phyloP scores from a whole-genome alignment of 371 early-diverging fungal genomes.

The Mortierella sp. region DNA sequence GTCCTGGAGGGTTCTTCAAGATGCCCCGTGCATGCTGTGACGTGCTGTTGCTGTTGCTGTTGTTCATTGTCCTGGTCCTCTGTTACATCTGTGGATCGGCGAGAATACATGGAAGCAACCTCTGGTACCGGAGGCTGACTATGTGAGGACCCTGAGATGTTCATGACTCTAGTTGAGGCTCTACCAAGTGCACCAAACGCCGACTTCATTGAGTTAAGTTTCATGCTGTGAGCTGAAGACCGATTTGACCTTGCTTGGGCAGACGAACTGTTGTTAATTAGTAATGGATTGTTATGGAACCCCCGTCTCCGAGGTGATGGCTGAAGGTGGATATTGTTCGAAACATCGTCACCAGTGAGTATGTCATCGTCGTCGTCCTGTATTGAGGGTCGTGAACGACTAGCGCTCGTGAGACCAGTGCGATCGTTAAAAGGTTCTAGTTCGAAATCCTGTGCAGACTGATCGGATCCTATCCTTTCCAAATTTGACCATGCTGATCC shows the following conservation, averaged over 20 bases:
- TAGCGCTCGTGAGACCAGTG: slow-evolving; percentile 29
- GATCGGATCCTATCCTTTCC: slow-evolving; percentile 31
- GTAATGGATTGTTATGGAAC: slow-evolving; percentile 22
- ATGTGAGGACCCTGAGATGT: slow-evolving; percentile 25
- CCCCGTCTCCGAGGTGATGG: slow-evolving; percentile 26
- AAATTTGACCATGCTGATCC: slow-evolving; percentile 38
- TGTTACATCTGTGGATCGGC: not conserved
- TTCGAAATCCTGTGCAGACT: slow-evolving; percentile 37
- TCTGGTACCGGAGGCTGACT: slow-evolving; percentile 23
- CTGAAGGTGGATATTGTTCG: slow-evolving; percentile 14
- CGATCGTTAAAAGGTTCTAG: slow-evolving; percentile 41
- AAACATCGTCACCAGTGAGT: not conserved
- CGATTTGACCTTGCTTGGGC: slow-evolving; percentile 15
- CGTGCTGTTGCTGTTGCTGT: not conserved
- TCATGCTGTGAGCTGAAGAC: slow-evolving; percentile 19
- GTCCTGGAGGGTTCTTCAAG: not conserved
- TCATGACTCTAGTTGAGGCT: slow-evolving; percentile 53
- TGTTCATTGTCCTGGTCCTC: slow-evolving; percentile 6
- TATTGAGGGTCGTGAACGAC: slow-evolving; percentile 4
- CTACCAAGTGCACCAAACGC: slow-evolving; percentile 41
- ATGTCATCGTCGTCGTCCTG: slow-evolving; percentile 23
- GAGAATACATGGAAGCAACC: slow-evolving; percentile 3
- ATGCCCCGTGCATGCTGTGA: slow-evolving; percentile 18
- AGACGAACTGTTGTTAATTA: slow-evolving; percentile 18
- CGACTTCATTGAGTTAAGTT: slow-evolving; percentile 33